These are phyloP conservation scores for Odontarrhena argentea DNA, from an alignment of 345 rosid genomes.

Conservation along the genomic window DNA sequence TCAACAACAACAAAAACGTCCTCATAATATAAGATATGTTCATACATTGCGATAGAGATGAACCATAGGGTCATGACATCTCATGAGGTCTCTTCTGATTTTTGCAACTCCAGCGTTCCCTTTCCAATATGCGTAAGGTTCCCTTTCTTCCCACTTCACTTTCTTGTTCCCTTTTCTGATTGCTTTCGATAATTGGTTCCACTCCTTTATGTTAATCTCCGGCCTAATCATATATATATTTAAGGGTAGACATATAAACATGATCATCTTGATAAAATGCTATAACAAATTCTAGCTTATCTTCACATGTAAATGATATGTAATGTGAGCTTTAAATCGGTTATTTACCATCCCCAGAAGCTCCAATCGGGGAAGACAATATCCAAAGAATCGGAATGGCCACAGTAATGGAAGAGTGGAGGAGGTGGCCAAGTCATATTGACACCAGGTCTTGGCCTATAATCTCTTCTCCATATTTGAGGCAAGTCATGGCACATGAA, in stretches of 20 bases:
- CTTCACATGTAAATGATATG: neutral
- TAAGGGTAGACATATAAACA: too few species aligned
- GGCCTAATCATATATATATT: conserved; percentile 42
- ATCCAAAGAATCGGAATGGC: conserved; percentile 42
- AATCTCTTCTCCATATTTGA: conserved; percentile 35
- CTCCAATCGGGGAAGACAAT: conserved; percentile 70
- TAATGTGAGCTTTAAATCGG: neutral
- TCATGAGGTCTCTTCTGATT: conserved; percentile 49
- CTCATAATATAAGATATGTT: conserved; percentile 3
- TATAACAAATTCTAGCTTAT: too few species aligned
- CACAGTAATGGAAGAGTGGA: conserved; percentile 64
- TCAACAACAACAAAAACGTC: too few species aligned
- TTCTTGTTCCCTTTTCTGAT: conserved; percentile 45
- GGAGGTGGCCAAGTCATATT: conserved; percentile 48
- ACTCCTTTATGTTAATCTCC: conserved; percentile 62
- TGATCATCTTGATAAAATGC: too few species aligned
- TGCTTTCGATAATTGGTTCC: conserved; percentile 46
- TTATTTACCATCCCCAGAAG: conserved; percentile 71
- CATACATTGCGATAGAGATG: conserved; percentile 49
- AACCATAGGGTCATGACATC: conserved; percentile 51
- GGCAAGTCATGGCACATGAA: conserved; percentile 50
- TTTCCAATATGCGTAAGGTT: conserved; percentile 66
- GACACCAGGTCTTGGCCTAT: conserved; percentile 34
- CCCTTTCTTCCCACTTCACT: conserved; percentile 57
- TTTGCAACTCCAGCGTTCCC: conserved; percentile 52